phyloP scores from a whole-genome alignment of 805 yeast species.

The Candida suzukii region DNA sequence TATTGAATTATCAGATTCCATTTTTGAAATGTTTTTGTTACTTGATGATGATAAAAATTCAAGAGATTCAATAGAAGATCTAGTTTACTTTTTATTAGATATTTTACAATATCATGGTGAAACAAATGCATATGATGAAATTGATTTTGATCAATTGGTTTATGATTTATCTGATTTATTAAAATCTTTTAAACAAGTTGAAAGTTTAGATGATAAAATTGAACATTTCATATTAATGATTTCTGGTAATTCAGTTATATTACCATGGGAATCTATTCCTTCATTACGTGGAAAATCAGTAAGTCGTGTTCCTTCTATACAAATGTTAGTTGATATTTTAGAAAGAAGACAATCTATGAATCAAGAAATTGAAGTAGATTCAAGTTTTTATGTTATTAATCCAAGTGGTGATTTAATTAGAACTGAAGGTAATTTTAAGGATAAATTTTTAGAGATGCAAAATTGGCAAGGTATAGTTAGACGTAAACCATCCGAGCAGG shows the following conservation, averaged over 20 bases:
- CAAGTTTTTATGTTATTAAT: slow-evolving; percentile 64
- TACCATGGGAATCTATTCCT: slow-evolving; percentile 90
- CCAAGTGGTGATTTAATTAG: slow-evolving; percentile 72
- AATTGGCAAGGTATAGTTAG: slow-evolving; percentile 54
- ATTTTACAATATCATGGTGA: slow-evolving; percentile 57
- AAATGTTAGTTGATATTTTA: slow-evolving; percentile 33
- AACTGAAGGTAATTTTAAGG: slow-evolving; percentile 55
- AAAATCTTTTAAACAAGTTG: slow-evolving; percentile 20
- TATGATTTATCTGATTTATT: slow-evolving; percentile 41
- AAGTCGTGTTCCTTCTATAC: slow-evolving; percentile 69
- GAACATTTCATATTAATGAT: slow-evolving; percentile 66
- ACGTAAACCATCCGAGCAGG: slow-evolving; percentile 47
- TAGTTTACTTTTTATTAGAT: slow-evolving; percentile 57
- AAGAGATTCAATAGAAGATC: slow-evolving; percentile 41
- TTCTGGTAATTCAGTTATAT: slow-evolving; percentile 52
- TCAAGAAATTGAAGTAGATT: slow-evolving; percentile 12
- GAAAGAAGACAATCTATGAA: slow-evolving; percentile 6
- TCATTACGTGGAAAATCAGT: slow-evolving; percentile 48
- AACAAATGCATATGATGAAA: slow-evolving; percentile 55
- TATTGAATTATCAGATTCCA: slow-evolving; percentile 33
- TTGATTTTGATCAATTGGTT: slow-evolving; percentile 50
- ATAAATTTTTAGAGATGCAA: slow-evolving; percentile 28
- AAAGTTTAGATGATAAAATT: not conserved
- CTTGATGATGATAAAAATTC: not conserved
- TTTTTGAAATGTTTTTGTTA: slow-evolving; percentile 43